Base-by-base conservation (phyloP, 176 grass and related monocot genomes). In the Lolium perenne region DNA sequence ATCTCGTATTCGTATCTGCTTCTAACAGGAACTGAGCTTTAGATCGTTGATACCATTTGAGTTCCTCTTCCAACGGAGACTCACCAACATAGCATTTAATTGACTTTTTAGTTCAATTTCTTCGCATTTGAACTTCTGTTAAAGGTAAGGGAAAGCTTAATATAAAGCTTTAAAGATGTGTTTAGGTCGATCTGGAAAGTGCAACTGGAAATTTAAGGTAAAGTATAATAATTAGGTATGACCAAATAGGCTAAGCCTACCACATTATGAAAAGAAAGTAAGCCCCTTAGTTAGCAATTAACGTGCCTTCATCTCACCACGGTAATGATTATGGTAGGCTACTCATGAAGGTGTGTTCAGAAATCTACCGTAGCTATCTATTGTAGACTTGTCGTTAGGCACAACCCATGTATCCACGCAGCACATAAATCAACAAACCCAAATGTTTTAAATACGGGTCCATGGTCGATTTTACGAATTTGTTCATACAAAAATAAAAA, bases 231-330 rank as follows among this genome's bases (percentile, higher is more conserved):
- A 61, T 83, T 63, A 16, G 23, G 41, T 32, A 23, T 7, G 54
- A n/a, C 22, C n/a, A 48, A 60, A 43, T 57, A 14, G 41, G 21
- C 15, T 74, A 74, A 63, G 8, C 77, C 40, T 63, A 64, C 58
- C 62, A 29, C 77, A 74, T 60, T 61, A 60, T 29, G 54, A 74
- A 50, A 80, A 66, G 23, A 80, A 73, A n/a, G 54, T 56, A 56
- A 56, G 16, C 54, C 54, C 54, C 54, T 56, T 16, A 3, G 18
- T 56, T 16, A 3, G 18, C 14, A 56, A 56, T 20, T 47, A 74
- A 47, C 26, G 21, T 23, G 26, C 10, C 15, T 49, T 80, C 40
- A 10, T 59, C 14, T 18, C 16, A 7, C 21, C 0, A 46, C 26
- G 38, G 14, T 59, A 59, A 74, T 83, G 38, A 73, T 73, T 74